Evolutionary conservation across 2,329 filamentous ascomycete genomes (phyloP).

Genomic region (Exophiala alcalophila): DNA sequence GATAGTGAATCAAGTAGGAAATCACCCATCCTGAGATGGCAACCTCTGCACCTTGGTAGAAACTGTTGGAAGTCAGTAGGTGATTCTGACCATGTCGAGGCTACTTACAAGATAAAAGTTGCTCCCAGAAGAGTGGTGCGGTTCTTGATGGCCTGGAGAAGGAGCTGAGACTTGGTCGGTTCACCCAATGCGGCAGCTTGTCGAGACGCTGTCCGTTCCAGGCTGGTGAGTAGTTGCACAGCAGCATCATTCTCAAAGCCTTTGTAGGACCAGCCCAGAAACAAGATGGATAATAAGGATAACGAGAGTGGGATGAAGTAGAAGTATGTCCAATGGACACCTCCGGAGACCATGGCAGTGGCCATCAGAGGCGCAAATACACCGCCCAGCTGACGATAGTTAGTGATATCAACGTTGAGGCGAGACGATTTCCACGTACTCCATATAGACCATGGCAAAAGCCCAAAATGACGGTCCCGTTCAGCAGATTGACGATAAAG

Average conservation of each 20-base stretch:
- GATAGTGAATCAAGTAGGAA: conserved; percentile 72
- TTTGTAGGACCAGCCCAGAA: conserved; percentile 66
- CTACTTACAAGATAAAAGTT: conserved; percentile 66
- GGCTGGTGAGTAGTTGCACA: conserved; percentile 41
- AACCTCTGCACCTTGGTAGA: conserved; percentile 82
- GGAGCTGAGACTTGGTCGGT: conserved; percentile 35
- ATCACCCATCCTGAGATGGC: conserved; percentile 84
- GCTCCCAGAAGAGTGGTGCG: conserved; percentile 68
- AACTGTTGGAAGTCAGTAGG: conserved; percentile 32
- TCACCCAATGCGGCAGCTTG: conserved; percentile 35
- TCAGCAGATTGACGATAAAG: conserved; percentile 53
- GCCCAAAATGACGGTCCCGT: conserved; percentile 50
- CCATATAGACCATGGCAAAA: conserved; percentile 46
- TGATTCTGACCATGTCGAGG: neutral
- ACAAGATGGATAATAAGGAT: conserved; percentile 54
- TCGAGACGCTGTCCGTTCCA: conserved; percentile 43
- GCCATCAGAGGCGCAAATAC: conserved; percentile 68
- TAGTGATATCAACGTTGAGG: conserved; percentile 1
- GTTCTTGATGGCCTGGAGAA: conserved; percentile 51
- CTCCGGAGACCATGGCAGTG: conserved; percentile 65
- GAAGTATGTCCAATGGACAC: conserved; percentile 66
- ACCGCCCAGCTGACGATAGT: conserved; percentile 50
- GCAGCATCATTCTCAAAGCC: conserved; percentile 63
- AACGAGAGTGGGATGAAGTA: conserved; percentile 66
- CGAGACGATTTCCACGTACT: conserved; percentile 7